Evolutionary conservation across 2,329 filamentous ascomycete species (phyloP).

Genomic region (Xylariaceae sp.): DNA sequence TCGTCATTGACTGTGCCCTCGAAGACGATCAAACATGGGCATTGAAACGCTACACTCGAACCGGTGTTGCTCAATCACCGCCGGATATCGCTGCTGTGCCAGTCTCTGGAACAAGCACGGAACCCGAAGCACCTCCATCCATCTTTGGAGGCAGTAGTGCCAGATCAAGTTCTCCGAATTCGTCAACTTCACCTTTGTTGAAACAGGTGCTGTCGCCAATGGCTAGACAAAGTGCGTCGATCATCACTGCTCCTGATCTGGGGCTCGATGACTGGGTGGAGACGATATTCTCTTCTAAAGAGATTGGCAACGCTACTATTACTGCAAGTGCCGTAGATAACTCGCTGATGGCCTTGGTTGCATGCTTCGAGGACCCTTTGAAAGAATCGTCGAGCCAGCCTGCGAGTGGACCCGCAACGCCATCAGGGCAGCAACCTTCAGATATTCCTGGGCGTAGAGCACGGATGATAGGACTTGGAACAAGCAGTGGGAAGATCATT

Average conservation of each 20-base stretch:
- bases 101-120: conserved; percentile 4
- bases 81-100: conserved; percentile 2
- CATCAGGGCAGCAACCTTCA: conserved; percentile 35
- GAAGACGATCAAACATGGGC: conserved; percentile 49
- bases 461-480: conserved; percentile 77
- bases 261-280: conserved; percentile 61
- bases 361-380: conserved; percentile 74
- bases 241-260: conserved; percentile 22
- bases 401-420: conserved; percentile 48
- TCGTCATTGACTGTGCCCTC: conserved; percentile 71
- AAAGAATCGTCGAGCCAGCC: conserved; percentile 47
- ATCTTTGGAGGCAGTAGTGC: conserved; percentile 29
- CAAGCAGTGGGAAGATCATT: conserved; percentile 69
- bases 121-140: conserved; percentile 19
- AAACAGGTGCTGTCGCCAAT: conserved; percentile 22
- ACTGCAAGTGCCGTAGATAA: conserved; percentile 68
- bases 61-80: conserved; percentile 15
- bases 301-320: conserved; percentile 57
- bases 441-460: conserved; percentile 83
- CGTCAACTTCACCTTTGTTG: conserved; percentile 19
- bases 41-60: conserved; percentile 43
- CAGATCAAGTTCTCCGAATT: conserved; percentile 16
- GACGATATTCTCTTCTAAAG: conserved; percentile 59
- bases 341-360: conserved; percentile 68
- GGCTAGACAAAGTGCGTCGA: conserved; percentile 20